Evolutionary conservation across 2,329 filamentous ascomycete genomes (phyloP), one percentile per base, ranked within the genome.

Genomic region (Canariomyces notabilis): DNA sequence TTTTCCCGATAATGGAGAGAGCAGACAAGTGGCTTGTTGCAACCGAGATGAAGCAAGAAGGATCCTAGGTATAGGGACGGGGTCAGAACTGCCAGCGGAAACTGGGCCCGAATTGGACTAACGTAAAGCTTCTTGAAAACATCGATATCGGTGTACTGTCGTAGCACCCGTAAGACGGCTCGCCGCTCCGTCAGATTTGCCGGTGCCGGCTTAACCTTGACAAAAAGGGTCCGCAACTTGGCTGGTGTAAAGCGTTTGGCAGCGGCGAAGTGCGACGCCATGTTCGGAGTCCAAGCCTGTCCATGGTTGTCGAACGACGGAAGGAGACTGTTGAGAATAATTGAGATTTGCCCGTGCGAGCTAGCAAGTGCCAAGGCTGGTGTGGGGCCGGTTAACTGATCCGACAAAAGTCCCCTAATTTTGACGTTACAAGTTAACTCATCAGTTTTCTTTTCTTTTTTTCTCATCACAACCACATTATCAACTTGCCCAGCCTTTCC

Each of bases 121-220:
- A 45, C 44, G 16, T 67, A 61, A 29, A 73, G 61, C 59, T 67
- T 70, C 62, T 71, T 75, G 60, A 81, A 81, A 29, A 73, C 64
- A 33, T 80, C 73, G 36, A 80, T 67, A 2, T 65, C 61, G 45
- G 72, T 73, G 53, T 73, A 65, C 44, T 67, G 65, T 61, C 77
- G 70, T 18, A 81, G 64, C 21, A 72, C 67, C 35, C 72, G 71
- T 26, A 81, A 63, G 16, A 81, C 67, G 6, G 76, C 75, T 19
- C 76, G 74, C 6, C 77, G 73, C 61, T 81, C 76, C 22, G 69
- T 67, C 53, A 81, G 72, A 37, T 53, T 74, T n/a, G 64, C 56
- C 9, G 78, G 77, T 11, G 69, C 57, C 12, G 77, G 78, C n/a
- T 63, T 60, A 16, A 79, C 76, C 31, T 67, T 69, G 51, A 81